Evolutionary conservation across 2,329 filamentous ascomycete species (phyloP).

Genomic region (Boeremia lycopersici): DNA sequence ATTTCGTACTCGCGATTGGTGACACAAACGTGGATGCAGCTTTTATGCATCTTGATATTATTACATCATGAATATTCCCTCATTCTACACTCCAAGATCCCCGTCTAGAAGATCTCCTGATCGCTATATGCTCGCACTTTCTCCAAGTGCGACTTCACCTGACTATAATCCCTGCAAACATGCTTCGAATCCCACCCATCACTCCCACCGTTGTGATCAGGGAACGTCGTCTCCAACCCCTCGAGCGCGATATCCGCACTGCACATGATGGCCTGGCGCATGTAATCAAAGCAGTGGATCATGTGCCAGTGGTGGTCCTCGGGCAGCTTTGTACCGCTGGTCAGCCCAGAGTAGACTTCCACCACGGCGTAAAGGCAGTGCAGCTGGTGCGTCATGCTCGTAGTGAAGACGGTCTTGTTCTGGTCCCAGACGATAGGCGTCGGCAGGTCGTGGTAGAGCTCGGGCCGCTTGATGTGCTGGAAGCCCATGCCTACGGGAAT

Average conservation of each 20-base stretch:
- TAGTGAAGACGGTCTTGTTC: constrained; percentile 43
- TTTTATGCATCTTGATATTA: too few relatives aligned
- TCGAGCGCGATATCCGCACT: constrained; percentile 40
- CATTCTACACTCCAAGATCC: too few relatives aligned
- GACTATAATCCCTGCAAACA: constrained; percentile 27
- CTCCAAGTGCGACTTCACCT: constrained; percentile 28
- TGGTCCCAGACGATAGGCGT: constrained; percentile 41
- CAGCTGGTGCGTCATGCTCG: constrained; percentile 44
- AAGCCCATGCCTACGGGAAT: constrained; percentile 43
- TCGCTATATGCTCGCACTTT: constrained; percentile 43
- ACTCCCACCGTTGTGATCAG: constrained; percentile 44
- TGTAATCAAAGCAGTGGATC: constrained; percentile 47
- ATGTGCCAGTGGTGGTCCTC: constrained; percentile 47
- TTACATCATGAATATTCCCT: too few relatives aligned
- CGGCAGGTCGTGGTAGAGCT: constrained; percentile 40
- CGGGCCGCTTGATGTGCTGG: constrained; percentile 36
- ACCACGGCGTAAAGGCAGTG: constrained; percentile 45
- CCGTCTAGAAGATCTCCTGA: constrained; percentile 39
- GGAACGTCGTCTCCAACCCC: constrained; percentile 43
- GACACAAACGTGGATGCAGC: too few relatives aligned
- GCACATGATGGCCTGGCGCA: constrained; percentile 45
- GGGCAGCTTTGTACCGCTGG: constrained; percentile 29
- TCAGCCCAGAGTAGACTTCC: constrained; percentile 39
- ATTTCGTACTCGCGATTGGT: too few relatives aligned
- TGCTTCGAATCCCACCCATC: constrained; percentile 47